phyloP scores from a whole-genome alignment of 2,329 filamentous ascomycete genomes.

The Arthroderma uncinatum region DNA sequence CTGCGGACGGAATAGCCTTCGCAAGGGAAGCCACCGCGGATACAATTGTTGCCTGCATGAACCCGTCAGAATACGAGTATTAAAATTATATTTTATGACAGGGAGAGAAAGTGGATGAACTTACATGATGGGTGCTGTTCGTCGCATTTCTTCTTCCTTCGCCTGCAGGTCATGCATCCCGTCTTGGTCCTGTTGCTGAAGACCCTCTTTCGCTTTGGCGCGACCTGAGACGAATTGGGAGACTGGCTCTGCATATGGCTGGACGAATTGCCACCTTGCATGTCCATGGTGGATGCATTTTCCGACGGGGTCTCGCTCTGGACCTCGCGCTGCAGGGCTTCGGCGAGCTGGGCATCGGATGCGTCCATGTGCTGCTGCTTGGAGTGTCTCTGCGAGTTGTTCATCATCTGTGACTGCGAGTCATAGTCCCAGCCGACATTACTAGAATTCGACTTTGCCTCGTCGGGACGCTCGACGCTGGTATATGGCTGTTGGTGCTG shows the following conservation, averaged over 20 bases:
- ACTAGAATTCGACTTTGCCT: constrained; percentile 19
- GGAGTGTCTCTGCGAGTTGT: constrained; percentile 30
- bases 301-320: constrained; percentile 24
- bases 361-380: constrained; percentile 28
- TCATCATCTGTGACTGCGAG: constrained; percentile 24
- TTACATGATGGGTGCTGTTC: constrained; percentile 86
- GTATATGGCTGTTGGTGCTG: constrained; percentile 2
- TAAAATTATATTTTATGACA: constrained; percentile 11
- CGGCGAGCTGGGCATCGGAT: constrained; percentile 42
- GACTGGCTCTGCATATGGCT: constrained; percentile 8
- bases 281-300: neutral
- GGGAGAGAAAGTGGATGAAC: constrained; percentile 24
- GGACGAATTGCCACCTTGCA: neutral
- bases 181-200: constrained; percentile 96
- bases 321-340: constrained; percentile 42
- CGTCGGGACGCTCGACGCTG: constrained; percentile 18
- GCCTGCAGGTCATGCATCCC: constrained; percentile 82
- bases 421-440: constrained; percentile 31
- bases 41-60: constrained; percentile 67
- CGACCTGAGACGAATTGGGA: constrained; percentile 6
- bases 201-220: constrained; percentile 39
- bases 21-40: constrained; percentile 79
- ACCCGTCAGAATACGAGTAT: constrained; percentile 5
- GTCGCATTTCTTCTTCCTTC: constrained; percentile 95
- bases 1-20: constrained; percentile 77